A percentile compares a stretch with the other conserved stretches of the same genome.
Conservation (phyloP, 2,329 filamentous ascomycete genomes). For the Botrytis hyacinthi region DNA sequence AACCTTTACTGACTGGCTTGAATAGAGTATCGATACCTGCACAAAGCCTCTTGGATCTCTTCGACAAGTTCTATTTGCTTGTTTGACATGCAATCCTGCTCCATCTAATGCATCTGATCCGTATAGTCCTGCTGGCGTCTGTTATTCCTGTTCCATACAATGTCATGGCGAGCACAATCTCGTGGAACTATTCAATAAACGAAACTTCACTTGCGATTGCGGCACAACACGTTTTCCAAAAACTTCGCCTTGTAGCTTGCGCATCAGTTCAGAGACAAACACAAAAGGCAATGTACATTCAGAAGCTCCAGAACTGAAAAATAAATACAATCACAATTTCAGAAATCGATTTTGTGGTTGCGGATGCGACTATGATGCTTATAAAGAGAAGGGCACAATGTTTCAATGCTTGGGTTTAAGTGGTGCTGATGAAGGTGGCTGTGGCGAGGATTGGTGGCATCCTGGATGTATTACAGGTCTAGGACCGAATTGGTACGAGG, state of each 20-base stretch:
- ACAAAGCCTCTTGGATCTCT: slow-evolving; percentile 86
- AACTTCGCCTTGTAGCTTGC: slow-evolving; percentile 71
- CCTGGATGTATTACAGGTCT: slow-evolving; percentile 86
- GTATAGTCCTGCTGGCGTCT: slow-evolving; percentile 77
- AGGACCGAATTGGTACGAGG: slow-evolving; percentile 68
- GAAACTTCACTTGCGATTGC: slow-evolving; percentile 95
- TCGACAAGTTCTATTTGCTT: slow-evolving; percentile 87
- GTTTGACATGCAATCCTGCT: slow-evolving; percentile 87
- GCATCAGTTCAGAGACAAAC: slow-evolving; percentile 69
- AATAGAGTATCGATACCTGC: slow-evolving; percentile 86
- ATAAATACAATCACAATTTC: slow-evolving; percentile 96
- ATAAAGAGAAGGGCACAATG: slow-evolving; percentile 94
- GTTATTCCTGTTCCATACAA: slow-evolving; percentile 94
- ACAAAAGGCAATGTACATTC: slow-evolving; percentile 74
- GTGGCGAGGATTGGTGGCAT: slow-evolving; percentile 98
- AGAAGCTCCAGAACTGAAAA: slow-evolving; percentile 67
- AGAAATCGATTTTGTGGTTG: slow-evolving; percentile 90
- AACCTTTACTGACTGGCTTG: slow-evolving; percentile 24
- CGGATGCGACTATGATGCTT: slow-evolving; percentile 79
- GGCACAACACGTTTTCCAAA: slow-evolving; percentile 74
- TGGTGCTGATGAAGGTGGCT: slow-evolving; percentile 76
- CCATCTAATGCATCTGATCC: slow-evolving; percentile 60
- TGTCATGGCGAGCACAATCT: slow-evolving; percentile 94
- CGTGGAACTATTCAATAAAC: slow-evolving; percentile 93
- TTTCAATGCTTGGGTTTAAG: slow-evolving; percentile 92